Evolutionary conservation across 495 filamentous ascomycete species (phyloP).

Genomic region (Penicillium angulare): DNA sequence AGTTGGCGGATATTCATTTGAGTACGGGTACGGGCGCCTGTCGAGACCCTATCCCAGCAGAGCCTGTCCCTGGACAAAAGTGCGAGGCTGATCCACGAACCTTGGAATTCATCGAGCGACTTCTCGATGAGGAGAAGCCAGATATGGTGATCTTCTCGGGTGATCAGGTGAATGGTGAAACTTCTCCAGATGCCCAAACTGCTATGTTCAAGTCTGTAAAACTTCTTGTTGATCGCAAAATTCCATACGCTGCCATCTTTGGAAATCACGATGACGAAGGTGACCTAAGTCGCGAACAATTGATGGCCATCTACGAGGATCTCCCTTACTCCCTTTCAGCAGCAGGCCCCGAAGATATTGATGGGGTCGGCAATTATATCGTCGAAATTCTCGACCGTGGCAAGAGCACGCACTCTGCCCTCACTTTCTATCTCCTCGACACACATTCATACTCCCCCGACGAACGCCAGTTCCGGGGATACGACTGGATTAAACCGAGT

Average conservation of each 20-base stretch:
- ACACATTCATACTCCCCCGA: conserved; percentile 91
- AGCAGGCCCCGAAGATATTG: conserved; percentile 77
- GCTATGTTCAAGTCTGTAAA: conserved; percentile 93
- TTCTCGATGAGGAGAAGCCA: conserved; percentile 88
- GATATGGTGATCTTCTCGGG: conserved; percentile 88
- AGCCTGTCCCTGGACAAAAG: conserved; percentile 60
- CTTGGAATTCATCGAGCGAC: conserved; percentile 77
- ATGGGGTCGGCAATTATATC: conserved; percentile 92
- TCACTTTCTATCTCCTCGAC: conserved; percentile 92
- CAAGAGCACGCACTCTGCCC: conserved; percentile 75
- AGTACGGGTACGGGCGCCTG: conserved; percentile 84
- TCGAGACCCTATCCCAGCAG: conserved; percentile 75
- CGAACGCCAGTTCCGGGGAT: conserved; percentile 78
- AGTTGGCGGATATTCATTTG: conserved; percentile 86
- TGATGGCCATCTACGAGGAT: conserved; percentile 81
- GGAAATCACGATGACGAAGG: conserved; percentile 98
- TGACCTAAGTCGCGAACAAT: conserved; percentile 66
- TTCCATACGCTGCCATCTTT: conserved; percentile 92
- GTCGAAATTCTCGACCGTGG: conserved; percentile 85
- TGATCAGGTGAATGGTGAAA: conserved; percentile 94
- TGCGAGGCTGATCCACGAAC: conserved; percentile 93
- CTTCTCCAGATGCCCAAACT: conserved; percentile 84
- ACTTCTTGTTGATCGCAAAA: conserved; percentile 77
- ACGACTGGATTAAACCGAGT: conserved; percentile 92
- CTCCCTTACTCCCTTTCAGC: conserved; percentile 86